Base-by-base conservation (phyloP, 768 basidiomycete genomes). In the button mushroom (Agaricus bisporus) region DNA sequence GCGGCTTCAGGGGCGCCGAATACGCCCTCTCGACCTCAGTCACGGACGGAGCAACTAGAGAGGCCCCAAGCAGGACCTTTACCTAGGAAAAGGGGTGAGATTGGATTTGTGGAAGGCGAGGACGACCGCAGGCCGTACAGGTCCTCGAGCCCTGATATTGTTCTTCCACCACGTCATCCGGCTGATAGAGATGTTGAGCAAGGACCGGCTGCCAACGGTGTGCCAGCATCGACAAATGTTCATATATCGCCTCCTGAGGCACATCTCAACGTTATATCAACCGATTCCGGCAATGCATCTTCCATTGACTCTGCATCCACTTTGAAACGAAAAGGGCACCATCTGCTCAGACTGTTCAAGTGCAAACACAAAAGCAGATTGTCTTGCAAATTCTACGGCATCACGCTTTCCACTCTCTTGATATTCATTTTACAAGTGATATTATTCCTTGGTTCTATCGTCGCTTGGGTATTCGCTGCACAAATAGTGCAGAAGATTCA, bases 41-140 rank as follows among this genome's bases (percentile, higher is more conserved):
- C 45, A 3, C 48, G 42, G 12, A 43, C 22, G 22, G 56, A 54
- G 39, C 63, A 65, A 52, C 69, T 70, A 61, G 50, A 59, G 57
- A 70, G 72, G 59, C 70, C 68, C 51, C 72, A 85, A 72, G 82
- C 83, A 60, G 82, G 72, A 41, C 83, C 84, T 51, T 68, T 85
- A 61, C 85, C 85, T 49, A 64, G 62, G 41, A 86, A 86, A 64
- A 73, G 76, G 17, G 86, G 84, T 25, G 85, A 86, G 61, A 81
- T 88, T 48, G 85, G 85, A 18, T 88, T 71, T 61, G 56, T 70
- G 26, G 82, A 81, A 49, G 72, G 66, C 10, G 49, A 70, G 17
- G 71, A 71, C 51, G 28, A 4, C 8, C 37, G 25, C 20, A 32
- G 42, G n/a, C 28, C 4, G 28, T 41, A 39, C 18, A 22, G 53